phyloP scores from a whole-genome alignment of 1,284 basidiomycete genomes.

The Leccinum brunneo-olivaceum region DNA sequence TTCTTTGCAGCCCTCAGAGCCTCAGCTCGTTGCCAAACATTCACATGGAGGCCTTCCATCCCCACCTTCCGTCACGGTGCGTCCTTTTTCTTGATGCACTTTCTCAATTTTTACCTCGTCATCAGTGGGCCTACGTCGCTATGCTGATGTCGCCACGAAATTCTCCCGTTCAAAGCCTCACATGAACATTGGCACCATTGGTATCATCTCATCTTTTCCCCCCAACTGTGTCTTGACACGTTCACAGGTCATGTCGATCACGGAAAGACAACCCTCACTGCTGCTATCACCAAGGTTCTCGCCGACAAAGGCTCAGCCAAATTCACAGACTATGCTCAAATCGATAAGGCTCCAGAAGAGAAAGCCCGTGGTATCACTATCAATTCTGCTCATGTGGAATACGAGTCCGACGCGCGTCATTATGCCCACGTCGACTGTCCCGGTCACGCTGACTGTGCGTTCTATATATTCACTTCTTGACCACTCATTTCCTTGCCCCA shows the following conservation, averaged over 20 bases:
- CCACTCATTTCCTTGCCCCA: conserved; percentile 27
- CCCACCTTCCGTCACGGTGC: background rate
- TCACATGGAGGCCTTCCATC: conserved; percentile 10
- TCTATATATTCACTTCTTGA: background rate
- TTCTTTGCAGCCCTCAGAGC: conserved; percentile 8
- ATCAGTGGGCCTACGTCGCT: conserved; percentile 40
- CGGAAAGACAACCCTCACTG: conserved; percentile 95
- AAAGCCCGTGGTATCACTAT: conserved; percentile 99
- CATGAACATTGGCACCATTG: conserved; percentile 96
- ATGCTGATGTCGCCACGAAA: conserved; percentile 68
- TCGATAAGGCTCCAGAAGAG: conserved; percentile 99
- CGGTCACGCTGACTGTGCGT: conserved; percentile 84
- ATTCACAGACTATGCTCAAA: conserved; percentile 96
- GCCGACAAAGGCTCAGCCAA: conserved; percentile 78
- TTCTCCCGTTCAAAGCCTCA: conserved; percentile 88
- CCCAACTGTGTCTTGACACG: conserved; percentile 16
- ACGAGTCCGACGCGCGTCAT: conserved; percentile 88
- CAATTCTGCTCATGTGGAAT: conserved; percentile 93
- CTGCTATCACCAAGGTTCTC: conserved; percentile 96
- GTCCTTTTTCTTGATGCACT: conserved; percentile 12
- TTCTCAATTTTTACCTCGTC: conserved; percentile 4
- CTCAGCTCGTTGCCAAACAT: conserved; percentile 34
- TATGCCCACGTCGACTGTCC: conserved; percentile 99
- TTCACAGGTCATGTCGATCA: conserved; percentile 82
- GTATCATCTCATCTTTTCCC: conserved; percentile 29